Evolutionary conservation across 2,329 filamentous ascomycete genomes (phyloP), one percentile per base, ranked within the genome.

Genomic region (Madurella fahalii): DNA sequence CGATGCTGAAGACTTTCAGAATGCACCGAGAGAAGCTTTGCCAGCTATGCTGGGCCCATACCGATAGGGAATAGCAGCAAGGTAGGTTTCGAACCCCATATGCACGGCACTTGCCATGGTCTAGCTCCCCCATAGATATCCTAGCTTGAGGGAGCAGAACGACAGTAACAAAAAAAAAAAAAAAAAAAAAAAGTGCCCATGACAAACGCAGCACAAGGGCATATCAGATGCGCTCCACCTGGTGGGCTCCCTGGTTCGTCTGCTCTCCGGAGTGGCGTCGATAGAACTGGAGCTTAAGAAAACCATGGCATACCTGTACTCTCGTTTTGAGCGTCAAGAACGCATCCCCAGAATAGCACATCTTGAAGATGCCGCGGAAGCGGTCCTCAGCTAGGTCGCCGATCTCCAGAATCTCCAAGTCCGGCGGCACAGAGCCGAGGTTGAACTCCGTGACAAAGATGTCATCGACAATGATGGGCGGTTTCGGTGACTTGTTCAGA

Each of bases 361-460:
- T 97, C 73, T 97, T 97, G 80, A 99, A 99, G 64, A 99, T 97
- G 69, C 94, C 94, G 56, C 94, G 83, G 72, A 99, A 99, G 50
- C 93, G 82, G 76, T 99, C 94, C 74, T 97, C 94, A 50, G 94
- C 94, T 69, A 99, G 78, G 72, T 99, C 94, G 54, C 94, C 94
- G 72, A 99, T 95, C 77, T 99, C 94, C 61, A 99, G 76, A 61
- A 99, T 97, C 74, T 99, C 94, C 66, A 99, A 77, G 68, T 97
- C 90, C 11, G 94, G 94, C 45, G 94, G 93, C 47, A 95, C 90
- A 58, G 90, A 92, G 68, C 94, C 94, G 59, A 99, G 82, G 73
- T 99, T 99, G 72, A 99, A 82, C 76, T 99, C 94, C 72, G 90
- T 96, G 63, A 99, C 94, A 71, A 96, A 83, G 74, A 99, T 97